Evolutionary conservation across 1,139 yeast species (phyloP).

Genomic region (Yamadazyma atlantica): DNA sequence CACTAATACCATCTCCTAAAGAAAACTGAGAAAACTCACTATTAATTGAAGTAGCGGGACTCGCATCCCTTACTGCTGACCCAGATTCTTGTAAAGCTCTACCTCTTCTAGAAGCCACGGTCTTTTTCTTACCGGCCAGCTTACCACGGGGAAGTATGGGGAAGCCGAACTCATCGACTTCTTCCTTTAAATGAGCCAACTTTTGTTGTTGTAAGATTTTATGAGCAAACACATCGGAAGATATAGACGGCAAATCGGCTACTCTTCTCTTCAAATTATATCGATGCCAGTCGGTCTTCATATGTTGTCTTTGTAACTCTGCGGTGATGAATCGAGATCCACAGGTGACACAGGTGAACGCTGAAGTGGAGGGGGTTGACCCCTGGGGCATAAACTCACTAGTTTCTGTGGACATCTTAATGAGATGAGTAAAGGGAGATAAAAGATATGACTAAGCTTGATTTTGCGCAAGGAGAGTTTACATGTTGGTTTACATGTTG

Average conservation of each 20-base stretch:
- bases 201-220: constrained; percentile 48
- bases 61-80: constrained; percentile 28
- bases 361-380: constrained; percentile 33
- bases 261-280: constrained; percentile 91
- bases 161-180: constrained; percentile 71
- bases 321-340: constrained; percentile 74
- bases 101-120: constrained; percentile 5
- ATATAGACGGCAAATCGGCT: constrained; percentile 76
- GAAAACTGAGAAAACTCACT: constrained; percentile 67
- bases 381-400: constrained; percentile 27
- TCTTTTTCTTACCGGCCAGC: constrained; percentile 9
- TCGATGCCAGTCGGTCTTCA: constrained; percentile 97
- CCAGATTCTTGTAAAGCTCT: constrained; percentile 4
- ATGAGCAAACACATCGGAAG: constrained; percentile 80
- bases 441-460: neutral
- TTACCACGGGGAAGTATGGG: constrained; percentile 26
- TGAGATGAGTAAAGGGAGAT: neutral
- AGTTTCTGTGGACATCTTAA: neutral
- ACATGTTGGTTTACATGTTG: neutral
- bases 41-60: constrained; percentile 55
- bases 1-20: constrained; percentile 49
- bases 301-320: constrained; percentile 81
- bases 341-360: constrained; percentile 86
- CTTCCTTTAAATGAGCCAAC: constrained; percentile 30
- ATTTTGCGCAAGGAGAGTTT: neutral